Evolutionary conservation across 805 yeast species (phyloP), one percentile per base, ranked within the genome.

Genomic region (Metschnikowia lunata): DNA sequence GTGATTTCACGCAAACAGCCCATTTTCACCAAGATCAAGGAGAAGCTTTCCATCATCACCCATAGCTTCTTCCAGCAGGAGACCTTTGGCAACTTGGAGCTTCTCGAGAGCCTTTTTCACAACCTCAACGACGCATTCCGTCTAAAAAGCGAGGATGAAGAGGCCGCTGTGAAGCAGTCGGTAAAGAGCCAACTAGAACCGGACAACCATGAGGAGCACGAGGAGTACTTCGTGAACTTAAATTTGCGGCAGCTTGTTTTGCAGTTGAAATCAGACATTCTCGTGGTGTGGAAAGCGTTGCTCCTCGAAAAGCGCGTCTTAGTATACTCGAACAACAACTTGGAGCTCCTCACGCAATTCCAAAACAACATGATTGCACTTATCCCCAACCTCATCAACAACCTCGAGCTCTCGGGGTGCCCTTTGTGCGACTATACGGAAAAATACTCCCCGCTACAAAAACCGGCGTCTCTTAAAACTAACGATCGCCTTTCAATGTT

Each of bases 21-120:
- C 1, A 80, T 93, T 2, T 88, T 88, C 58, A 84, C 86, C 11
- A 95, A 89, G 49, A 79, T 93, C 45, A 85, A 84, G 57, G 97
- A 93, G 55, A 93, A 93, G 62, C 67, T 93, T 50, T 84, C 95
- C 37, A 88, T 93, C 26, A 87, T 91, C 28, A 90, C 98, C 0
- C 80, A 83, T 47, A 85, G 89, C 1, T 91, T 82, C 63, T 93
- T 93, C 59, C 72, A 80, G 39, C 99, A 93, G 59, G 78, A 76
- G 37, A 80, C 85, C 59, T 87, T 93, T 54, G 71, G 73, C 27
- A 95, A 93, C 62, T 76, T 76, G 47, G 70, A 74, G 4, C 75
- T 91, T 26, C 74, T 91, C 31, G 80, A 79, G 40, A 76, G 83
- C 14, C 69, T 91, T 32, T 88, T 79, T 59, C 85, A 81, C 12